Conservation (phyloP, 2,329 filamentous ascomycete species). For the Pseudogymnoascus sp. region DNA sequence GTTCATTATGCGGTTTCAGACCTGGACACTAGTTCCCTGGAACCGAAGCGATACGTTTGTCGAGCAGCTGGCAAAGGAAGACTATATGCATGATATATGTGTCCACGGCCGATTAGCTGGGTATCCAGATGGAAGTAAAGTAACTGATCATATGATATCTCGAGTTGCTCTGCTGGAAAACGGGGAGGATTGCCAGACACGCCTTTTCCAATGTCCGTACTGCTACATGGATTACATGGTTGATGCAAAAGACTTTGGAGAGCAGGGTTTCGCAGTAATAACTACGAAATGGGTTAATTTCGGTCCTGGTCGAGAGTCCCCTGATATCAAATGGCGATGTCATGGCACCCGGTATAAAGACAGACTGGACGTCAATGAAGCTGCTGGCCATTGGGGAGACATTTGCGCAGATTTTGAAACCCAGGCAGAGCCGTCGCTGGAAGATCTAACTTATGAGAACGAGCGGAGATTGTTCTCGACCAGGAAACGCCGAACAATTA, state of each 20-base stretch:
- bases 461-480: constrained; percentile 16
- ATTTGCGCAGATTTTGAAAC: constrained; percentile 17
- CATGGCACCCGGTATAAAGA: background rate
- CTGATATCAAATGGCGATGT: constrained; percentile 13
- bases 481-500: constrained; percentile 12
- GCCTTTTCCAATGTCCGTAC: background rate
- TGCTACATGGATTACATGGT: constrained; percentile 5
- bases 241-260: constrained; percentile 5
- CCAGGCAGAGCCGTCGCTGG: constrained; percentile 14
- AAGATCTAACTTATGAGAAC: constrained; percentile 19
- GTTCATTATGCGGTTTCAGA: constrained; percentile 2
- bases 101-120: background rate
- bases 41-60: background rate
- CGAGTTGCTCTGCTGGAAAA: background rate
- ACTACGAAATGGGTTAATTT: constrained; percentile 15
- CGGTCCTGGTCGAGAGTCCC: constrained; percentile 12
- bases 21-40: constrained; percentile 7
- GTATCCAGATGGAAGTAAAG: no score
- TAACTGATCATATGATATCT: constrained; percentile 1
- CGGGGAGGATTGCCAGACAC: background rate
- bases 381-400: constrained; percentile 9
- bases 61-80: background rate
- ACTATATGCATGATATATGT: background rate
- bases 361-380: constrained; percentile 11
- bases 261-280: background rate